These are phyloP conservation scores for Zygoascus ofunaensis DNA, from an alignment of 805 yeast genomes.

Conservation along the genomic window DNA sequence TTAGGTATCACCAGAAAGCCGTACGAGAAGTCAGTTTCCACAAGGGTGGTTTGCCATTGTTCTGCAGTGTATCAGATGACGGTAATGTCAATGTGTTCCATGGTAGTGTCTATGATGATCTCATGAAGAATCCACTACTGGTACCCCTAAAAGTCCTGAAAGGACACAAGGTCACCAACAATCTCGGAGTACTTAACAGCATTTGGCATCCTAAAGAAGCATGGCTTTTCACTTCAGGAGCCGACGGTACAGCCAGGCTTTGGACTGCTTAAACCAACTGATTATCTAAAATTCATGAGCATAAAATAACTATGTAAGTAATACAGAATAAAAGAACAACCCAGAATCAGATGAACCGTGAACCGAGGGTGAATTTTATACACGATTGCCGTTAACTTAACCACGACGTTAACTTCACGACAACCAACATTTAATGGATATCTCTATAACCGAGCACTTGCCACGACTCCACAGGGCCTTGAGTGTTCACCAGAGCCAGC, in stretches of 20 bases:
- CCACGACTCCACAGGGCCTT: constrained; percentile 68
- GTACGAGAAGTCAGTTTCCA: constrained; percentile 85
- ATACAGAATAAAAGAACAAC: too few species aligned
- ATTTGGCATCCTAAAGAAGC: constrained; percentile 98
- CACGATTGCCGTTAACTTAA: too few species aligned
- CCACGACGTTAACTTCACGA: too few species aligned
- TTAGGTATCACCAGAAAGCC: constrained; percentile 91
- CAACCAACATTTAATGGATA: constrained; percentile 10
- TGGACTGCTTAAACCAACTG: constrained; percentile 73
- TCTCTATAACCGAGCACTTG: constrained; percentile 43
- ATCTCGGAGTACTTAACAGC: constrained; percentile 78
- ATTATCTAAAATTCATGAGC: neutral
- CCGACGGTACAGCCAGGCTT: constrained; percentile 88
- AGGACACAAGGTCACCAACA: constrained; percentile 74
- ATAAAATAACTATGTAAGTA: neutral
- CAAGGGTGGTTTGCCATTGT: constrained; percentile 73
- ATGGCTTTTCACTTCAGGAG: constrained; percentile 96
- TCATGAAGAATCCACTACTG: constrained; percentile 88
- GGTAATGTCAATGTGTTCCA: constrained; percentile 91
- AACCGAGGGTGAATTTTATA: too few species aligned
- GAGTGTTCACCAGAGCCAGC: constrained; percentile 56
- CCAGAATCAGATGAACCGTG: too few species aligned
- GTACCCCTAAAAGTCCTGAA: constrained; percentile 91
- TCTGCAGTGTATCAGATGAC: constrained; percentile 93
- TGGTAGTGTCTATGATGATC: constrained; percentile 90